A percentile compares a stretch with the other conserved stretches of the same genome.
phyloP scores from a whole-genome alignment of 2,329 filamentous ascomycete species.

The Pseudocercospora fijiensis region DNA sequence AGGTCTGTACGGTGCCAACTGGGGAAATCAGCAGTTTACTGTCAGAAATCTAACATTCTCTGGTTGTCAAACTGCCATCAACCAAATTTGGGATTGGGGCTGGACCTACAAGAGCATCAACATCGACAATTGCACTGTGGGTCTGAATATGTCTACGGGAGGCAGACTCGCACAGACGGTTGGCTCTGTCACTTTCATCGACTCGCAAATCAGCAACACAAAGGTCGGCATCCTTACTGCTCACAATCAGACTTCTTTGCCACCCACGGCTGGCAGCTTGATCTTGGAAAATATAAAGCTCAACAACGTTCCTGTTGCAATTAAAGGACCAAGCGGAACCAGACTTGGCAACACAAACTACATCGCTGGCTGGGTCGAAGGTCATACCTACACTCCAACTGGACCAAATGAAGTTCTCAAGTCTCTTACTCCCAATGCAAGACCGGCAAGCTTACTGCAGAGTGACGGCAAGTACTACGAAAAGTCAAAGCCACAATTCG shows the following conservation, averaged over 20 bases:
- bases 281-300: constrained; percentile 58
- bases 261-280: constrained; percentile 49
- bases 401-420: constrained; percentile 49
- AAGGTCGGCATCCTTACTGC: constrained; percentile 53
- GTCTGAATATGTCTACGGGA: constrained; percentile 52
- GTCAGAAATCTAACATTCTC: constrained; percentile 57
- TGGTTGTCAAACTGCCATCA: constrained; percentile 54
- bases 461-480: constrained; percentile 51
- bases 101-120: constrained; percentile 49
- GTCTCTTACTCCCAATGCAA: constrained; percentile 44
- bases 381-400: constrained; percentile 46
- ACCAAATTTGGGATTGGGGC: constrained; percentile 61
- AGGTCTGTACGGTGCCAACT: constrained; percentile 42
- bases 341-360: constrained; percentile 32
- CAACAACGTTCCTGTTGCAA: constrained; percentile 50
- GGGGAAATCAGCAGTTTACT: constrained; percentile 53
- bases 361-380: constrained; percentile 46
- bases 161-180: constrained; percentile 47
- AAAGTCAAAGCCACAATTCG: constrained; percentile 58
- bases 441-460: constrained; percentile 47
- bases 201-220: constrained; percentile 54
- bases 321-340: constrained; percentile 41
- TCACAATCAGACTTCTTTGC: constrained; percentile 45
- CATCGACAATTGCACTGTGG: constrained; percentile 55
- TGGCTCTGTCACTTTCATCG: constrained; percentile 59